A percentile compares a stretch with the other conserved stretches of the same genome.
Conservation (phyloP, 805 yeast species). For the Metschnikowia cubensis region DNA sequence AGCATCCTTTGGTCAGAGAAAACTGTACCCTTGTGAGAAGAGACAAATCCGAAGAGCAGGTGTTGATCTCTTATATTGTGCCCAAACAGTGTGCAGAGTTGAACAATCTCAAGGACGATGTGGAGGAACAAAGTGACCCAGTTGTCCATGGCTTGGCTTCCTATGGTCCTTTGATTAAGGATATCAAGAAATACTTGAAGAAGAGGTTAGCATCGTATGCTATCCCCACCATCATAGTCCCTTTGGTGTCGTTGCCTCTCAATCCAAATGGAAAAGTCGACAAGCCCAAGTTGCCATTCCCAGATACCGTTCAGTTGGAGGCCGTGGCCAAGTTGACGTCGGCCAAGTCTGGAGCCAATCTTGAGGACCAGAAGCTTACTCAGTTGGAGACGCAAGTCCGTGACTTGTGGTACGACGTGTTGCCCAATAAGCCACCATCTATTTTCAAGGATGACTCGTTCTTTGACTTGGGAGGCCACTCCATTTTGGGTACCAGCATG, state of each 20-base stretch:
- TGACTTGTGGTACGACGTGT: constrained; percentile 79
- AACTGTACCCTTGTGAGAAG: constrained; percentile 88
- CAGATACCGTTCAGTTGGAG: constrained; percentile 80
- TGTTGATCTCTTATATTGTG: constrained; percentile 85
- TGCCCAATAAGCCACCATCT: constrained; percentile 81
- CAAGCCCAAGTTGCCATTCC: constrained; percentile 95
- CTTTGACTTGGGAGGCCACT: constrained; percentile 97
- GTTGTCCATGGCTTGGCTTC: constrained; percentile 75
- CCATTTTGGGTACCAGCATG: constrained; percentile 95
- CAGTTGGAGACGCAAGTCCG: constrained; percentile 63
- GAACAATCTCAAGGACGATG: constrained; percentile 46
- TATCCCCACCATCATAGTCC: constrained; percentile 87
- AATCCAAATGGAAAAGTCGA: constrained; percentile 99
- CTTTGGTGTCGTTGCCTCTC: constrained; percentile 79
- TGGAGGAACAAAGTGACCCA: constrained; percentile 47
- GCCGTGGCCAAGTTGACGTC: constrained; percentile 58
- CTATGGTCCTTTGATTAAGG: constrained; percentile 72
- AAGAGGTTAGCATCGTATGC: constrained; percentile 91
- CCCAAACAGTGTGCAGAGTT: constrained; percentile 55
- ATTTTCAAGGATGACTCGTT: constrained; percentile 80
- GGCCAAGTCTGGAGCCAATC: constrained; percentile 38
- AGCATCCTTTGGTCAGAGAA: constrained; percentile 88
- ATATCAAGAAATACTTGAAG: constrained; percentile 70
- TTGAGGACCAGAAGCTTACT: constrained; percentile 46
- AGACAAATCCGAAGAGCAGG: constrained; percentile 89